Evolutionary conservation across 768 basidiomycete species (phyloP), one percentile per base, ranked within the genome.

Genomic region (Lactarius psammicola): DNA sequence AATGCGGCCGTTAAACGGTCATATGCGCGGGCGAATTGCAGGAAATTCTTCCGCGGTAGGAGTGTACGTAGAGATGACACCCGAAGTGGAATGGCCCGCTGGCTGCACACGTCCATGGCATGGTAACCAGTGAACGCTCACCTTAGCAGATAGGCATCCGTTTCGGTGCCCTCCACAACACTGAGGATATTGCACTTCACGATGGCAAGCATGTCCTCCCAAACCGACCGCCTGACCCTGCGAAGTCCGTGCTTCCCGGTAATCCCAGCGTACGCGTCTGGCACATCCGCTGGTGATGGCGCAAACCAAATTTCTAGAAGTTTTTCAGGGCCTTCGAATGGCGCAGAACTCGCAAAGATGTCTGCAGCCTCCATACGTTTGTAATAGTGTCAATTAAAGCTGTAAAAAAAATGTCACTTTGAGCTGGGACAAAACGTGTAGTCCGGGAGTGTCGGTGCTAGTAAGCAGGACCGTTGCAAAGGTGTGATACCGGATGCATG

Each of bases 271-370:
- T 74, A 75, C 49, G 80, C 77, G 68, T 78, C 79, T 38, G 87
- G 84, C 10, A 92, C 80, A 31, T 82, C 77, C 10, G 83, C 81
- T 6, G 87, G 78, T 9, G 88, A 88, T 15, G 94, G 92, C 1
- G 91, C 87, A 78, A 98, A 98, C 97, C 97, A 98, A 58, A 98
- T 86, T 79, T 99, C 97, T 55, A 98, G 85, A 49, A 98, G 84
- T 75, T 96, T 96, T 79, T 96, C 95, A 66, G 94, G 90, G 26
- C 95, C 95, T 76, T 95, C 94, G 71, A 95, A 96, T 17, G 90
- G 89, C 40, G 83, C 77, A 57, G 58, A 53, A 59, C 28, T 55
- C 26, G 53, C 17, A 2, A 26, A 20, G 34, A 28, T 28, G 20
- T 58, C 62, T 31, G 31, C 28, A n/a, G 18, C 40, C 17, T 60